Percentiles rank a stretch among this genome's conserved stretches.
Conservation (phyloP, 2,329 filamentous ascomycete species). For the Parafenestella ontariensis region DNA sequence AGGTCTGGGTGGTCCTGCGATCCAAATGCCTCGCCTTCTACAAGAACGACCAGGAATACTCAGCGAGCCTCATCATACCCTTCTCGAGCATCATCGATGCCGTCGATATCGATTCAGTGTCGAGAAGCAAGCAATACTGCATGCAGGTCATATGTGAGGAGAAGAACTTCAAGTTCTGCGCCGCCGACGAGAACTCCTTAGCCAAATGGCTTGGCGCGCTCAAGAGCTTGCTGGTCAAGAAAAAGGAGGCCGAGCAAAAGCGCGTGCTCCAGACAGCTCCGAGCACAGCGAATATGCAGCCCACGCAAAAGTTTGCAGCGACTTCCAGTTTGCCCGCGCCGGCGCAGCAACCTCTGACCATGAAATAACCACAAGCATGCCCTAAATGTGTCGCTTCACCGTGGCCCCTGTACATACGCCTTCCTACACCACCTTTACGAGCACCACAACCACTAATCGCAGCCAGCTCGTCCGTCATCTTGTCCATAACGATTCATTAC, state of each 20-base stretch:
- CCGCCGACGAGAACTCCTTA: slow-evolving; percentile 80
- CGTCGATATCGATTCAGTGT: slow-evolving; percentile 89
- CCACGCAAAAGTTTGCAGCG: slow-evolving; percentile 7
- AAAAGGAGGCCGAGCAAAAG: slow-evolving; percentile 60
- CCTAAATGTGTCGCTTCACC: neutral
- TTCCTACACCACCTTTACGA: neutral
- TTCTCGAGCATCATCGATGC: slow-evolving; percentile 83
- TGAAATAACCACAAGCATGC: slow-evolving; percentile 1
- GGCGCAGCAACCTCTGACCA: slow-evolving; percentile 10
- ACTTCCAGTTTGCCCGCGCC: slow-evolving; percentile 9
- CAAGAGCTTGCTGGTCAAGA: slow-evolving; percentile 81
- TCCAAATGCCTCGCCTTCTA: slow-evolving; percentile 87
- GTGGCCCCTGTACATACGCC: slow-evolving; percentile 12
- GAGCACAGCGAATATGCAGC: slow-evolving; percentile 19
- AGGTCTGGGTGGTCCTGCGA: slow-evolving; percentile 89
- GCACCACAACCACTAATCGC: slow-evolving; percentile 5
- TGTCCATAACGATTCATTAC: slow-evolving; percentile 8
- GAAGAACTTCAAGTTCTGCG: slow-evolving; percentile 63
- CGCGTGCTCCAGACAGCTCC: slow-evolving; percentile 21
- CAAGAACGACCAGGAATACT: slow-evolving; percentile 91
- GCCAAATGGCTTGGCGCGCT: slow-evolving; percentile 87
- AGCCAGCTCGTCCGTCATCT: neutral
- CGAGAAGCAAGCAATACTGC: slow-evolving; percentile 83
- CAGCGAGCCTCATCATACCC: slow-evolving; percentile 80
- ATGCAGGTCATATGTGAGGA: slow-evolving; percentile 95